phyloP scores from a whole-genome alignment of 2,329 filamentous ascomycete species.

The Diaporthe citrichinensis region DNA sequence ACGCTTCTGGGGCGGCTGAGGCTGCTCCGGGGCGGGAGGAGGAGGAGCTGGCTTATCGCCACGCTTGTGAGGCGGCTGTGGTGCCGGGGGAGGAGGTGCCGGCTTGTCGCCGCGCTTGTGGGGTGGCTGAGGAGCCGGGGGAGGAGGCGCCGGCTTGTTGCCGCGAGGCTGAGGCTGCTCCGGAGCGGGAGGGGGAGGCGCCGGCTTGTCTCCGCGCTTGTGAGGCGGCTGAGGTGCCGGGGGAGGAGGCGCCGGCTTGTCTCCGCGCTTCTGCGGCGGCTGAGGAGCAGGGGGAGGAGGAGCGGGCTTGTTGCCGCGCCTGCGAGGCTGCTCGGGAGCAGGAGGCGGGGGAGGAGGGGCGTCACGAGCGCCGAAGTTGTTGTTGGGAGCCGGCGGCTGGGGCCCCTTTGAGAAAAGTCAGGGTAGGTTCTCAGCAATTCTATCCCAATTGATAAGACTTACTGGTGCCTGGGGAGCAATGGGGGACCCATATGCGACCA shows the following conservation, averaged over 20 bases:
- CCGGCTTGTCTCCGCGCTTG: not conserved
- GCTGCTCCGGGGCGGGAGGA: not conserved
- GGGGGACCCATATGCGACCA: constrained; percentile 12
- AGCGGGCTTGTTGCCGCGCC: not conserved
- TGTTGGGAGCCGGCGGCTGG: constrained; percentile 1
- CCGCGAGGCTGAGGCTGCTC: not conserved
- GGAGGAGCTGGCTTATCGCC: not conserved
- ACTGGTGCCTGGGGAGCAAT: constrained; percentile 1
- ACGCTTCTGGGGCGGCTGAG: not conserved
- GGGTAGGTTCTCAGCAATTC: not conserved
- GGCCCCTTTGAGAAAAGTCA: not conserved
- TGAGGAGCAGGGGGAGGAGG: not conserved
- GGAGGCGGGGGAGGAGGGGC: not conserved
- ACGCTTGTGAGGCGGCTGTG: not conserved
- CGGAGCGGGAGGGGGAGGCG: not conserved
- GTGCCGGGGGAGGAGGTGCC: not conserved
- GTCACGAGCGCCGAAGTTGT: not conserved
- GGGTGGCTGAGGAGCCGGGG: not conserved
- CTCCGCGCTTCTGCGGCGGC: not conserved
- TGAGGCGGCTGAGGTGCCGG: not conserved
- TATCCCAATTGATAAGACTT: not conserved
- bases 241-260: not conserved
- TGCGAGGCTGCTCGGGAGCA: not conserved
- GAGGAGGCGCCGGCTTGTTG: not conserved
- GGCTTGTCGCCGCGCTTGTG: not conserved